A percentile compares a stretch with the other conserved stretches of the same genome.
Evolutionary conservation across 2,329 filamentous ascomycete species (phyloP).

Genomic region (Aspergillus terreus): DNA sequence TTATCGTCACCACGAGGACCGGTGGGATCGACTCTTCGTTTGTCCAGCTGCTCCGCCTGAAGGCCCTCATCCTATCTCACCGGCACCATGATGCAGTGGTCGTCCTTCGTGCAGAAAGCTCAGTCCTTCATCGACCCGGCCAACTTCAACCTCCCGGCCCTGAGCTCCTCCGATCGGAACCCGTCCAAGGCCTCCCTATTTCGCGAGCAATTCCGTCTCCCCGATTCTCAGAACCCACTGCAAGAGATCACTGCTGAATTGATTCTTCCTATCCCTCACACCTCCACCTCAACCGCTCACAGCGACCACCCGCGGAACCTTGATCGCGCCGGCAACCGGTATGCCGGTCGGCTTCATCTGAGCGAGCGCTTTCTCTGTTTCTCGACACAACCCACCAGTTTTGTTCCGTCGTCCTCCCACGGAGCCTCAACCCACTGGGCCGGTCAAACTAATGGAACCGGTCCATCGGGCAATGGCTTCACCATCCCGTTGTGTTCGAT

Average conservation of each 20-base stretch:
- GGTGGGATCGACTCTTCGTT: too few species aligned
- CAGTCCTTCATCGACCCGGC: constrained; percentile 92
- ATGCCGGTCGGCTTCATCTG: constrained; percentile 86
- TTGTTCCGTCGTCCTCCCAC: constrained; percentile 73
- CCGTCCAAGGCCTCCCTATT: constrained; percentile 91
- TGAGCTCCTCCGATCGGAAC: constrained; percentile 70
- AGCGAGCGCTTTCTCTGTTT: constrained; percentile 96
- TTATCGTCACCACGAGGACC: too few species aligned
- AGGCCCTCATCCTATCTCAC: not conserved
- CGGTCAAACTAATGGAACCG: constrained; percentile 87
- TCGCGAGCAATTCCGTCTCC: constrained; percentile 93
- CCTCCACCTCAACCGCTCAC: constrained; percentile 48
- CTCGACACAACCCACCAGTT: constrained; percentile 87
- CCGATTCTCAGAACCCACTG: constrained; percentile 84
- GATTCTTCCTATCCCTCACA: constrained; percentile 73
- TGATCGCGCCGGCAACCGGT: constrained; percentile 71
- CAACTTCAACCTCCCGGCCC: constrained; percentile 68
- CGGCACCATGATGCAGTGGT: constrained; percentile 57
- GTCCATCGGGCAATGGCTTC: constrained; percentile 92
- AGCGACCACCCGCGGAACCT: constrained; percentile 57
- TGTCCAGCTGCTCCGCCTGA: too few species aligned
- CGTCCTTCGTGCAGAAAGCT: constrained; percentile 89
- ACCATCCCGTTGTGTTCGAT: constrained; percentile 90
- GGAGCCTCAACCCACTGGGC: constrained; percentile 80
- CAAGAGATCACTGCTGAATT: constrained; percentile 97